phyloP scores from a whole-genome alignment of 768 basidiomycete genomes.

The Lactifluus piperatus region DNA sequence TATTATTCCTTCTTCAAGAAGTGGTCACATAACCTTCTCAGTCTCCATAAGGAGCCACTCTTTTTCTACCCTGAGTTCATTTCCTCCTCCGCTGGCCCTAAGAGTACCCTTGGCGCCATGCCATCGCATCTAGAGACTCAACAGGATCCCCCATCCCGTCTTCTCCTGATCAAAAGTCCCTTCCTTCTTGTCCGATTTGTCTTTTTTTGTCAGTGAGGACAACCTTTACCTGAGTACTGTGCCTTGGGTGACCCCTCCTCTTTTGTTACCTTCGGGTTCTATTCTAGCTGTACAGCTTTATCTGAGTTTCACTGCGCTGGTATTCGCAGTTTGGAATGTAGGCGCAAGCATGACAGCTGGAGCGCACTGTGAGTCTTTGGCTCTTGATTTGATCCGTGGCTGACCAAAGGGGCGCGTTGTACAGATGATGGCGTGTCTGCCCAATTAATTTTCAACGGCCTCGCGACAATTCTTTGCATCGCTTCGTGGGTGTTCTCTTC shows the following conservation, averaged over 20 bases:
- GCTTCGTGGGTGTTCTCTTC: slow-evolving; percentile 27
- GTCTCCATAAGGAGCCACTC: slow-evolving; percentile 1
- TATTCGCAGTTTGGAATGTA: slow-evolving; percentile 16
- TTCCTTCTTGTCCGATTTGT: slow-evolving; percentile 52
- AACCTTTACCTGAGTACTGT: not conserved
- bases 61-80: not conserved
- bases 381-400: not conserved
- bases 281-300: slow-evolving; percentile 34
- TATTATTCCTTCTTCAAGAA: not conserved
- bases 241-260: not conserved
- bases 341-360: slow-evolving; percentile 11
- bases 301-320: slow-evolving; percentile 23
- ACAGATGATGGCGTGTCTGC: not conserved
- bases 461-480: slow-evolving; percentile 29
- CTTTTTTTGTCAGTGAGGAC: slow-evolving; percentile 41
- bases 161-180: slow-evolving; percentile 34
- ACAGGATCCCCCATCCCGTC: not conserved
- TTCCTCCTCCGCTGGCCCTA: not conserved
- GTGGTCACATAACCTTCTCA: not conserved
- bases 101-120: not conserved
- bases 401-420: not conserved
- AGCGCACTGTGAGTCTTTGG: not conserved
- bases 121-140: not conserved
- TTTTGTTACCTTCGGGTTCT: slow-evolving; percentile 29
- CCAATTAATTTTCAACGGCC: slow-evolving; percentile 5